Evolutionary conservation across 306 rosid genomes (phyloP), one percentile per base, ranked within the genome.

Genomic region (Cicer judaicum): DNA sequence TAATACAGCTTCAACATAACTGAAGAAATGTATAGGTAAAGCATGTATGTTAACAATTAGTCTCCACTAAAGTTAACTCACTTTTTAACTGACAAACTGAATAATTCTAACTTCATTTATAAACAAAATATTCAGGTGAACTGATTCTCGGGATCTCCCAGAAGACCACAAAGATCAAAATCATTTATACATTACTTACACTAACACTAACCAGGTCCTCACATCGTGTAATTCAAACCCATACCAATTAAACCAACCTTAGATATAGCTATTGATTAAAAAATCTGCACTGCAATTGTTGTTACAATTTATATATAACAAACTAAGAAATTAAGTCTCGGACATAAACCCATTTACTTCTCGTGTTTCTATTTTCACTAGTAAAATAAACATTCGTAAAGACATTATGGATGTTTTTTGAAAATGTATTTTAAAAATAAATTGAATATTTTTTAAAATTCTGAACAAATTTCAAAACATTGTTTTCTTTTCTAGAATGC

Each of bases 1-100:
- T 18, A 59, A 15, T 41, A 77, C 38, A 73, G 10, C 42, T 54
- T 68, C 39, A 24, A 42, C 16, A 16, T 52, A 62, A 18, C 42
- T 43, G 61, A 70, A 64, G 41, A 19, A 68, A 48, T 69, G 16
- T 1, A 57, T 7, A 13, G 29, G 49, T 15, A 24, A 59, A 40
- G 49, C 29, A 40, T 39, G 24, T 7, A 39, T 8, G 40, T 14
- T 14, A 39, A 59, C 5, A 10, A 10, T 8, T 39, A 39, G 47
- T 14, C 24, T 39, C 43, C 68, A 2, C 47, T 62, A 13, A 62
- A 60, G 67, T 6, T 34, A 13, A 29, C 8, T 59, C 42, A 59
- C 14, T 55, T 10, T 19, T 10, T 19, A 56, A 56, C 12, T 21
- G 14, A 56, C 10, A 59, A 59, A 34, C 12, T 12, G 44, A 12